These are phyloP conservation scores for Tuber calosporum DNA, from an alignment of 495 filamentous ascomycete species.

Conservation along the genomic window DNA sequence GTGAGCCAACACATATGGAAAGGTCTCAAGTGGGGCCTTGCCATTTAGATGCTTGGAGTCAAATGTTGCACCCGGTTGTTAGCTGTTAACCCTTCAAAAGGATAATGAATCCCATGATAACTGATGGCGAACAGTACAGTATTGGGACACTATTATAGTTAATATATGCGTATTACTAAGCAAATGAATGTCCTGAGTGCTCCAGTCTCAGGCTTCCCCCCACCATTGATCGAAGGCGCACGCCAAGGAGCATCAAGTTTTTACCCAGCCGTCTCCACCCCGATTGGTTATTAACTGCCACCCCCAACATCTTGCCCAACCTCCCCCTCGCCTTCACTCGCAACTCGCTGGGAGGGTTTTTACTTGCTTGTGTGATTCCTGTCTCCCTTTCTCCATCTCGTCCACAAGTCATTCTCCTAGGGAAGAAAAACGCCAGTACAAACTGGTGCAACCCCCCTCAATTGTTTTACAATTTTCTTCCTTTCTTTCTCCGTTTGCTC, in stretches of 20 bases:
- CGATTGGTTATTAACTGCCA: slow-evolving; percentile 1
- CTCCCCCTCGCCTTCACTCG: background rate
- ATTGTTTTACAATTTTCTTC: background rate
- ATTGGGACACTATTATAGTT: no score
- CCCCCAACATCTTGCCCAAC: background rate
- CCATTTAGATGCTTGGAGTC: background rate
- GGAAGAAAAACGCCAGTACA: background rate
- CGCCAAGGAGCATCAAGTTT: slow-evolving; percentile 1
- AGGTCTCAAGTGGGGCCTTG: no score
- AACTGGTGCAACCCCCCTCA: background rate
- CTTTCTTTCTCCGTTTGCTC: background rate
- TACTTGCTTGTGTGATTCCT: background rate
- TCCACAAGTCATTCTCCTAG: background rate
- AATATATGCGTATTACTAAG: background rate
- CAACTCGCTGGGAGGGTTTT: background rate
- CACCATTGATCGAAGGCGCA: background rate
- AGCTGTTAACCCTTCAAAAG: background rate
- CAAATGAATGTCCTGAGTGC: background rate
- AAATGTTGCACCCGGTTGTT: background rate
- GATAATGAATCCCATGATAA: no score
- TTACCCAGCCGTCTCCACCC: background rate
- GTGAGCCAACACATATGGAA: no score
- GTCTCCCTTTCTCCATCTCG: background rate
- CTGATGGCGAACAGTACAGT: no score
- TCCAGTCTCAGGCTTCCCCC: background rate